phyloP scores from a whole-genome alignment of 2,329 filamentous ascomycete genomes.

The Diaporthe vaccinii region DNA sequence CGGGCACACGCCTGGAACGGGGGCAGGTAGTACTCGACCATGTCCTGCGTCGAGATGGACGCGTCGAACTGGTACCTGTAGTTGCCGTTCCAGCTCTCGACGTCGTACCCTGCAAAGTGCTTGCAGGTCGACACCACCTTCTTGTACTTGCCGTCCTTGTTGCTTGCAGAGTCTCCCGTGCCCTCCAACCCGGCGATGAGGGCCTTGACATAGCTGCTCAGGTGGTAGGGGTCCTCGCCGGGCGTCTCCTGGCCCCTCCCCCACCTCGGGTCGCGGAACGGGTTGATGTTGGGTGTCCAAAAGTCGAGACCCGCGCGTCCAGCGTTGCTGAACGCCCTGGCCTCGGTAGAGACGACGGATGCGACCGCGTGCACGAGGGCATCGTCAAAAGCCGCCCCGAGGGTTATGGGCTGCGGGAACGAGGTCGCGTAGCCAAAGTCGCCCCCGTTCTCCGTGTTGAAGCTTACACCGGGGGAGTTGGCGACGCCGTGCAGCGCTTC shows the following conservation, averaged over 20 bases:
- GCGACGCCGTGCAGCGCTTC: constrained; percentile 75
- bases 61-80: constrained; percentile 48
- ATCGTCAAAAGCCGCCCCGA: constrained; percentile 75
- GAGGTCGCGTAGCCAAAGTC: constrained; percentile 73
- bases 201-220: constrained; percentile 45
- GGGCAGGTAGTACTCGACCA: constrained; percentile 77
- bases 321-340: constrained; percentile 74
- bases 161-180: constrained; percentile 29
- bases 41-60: constrained; percentile 64
- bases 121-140: constrained; percentile 69
- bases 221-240: constrained; percentile 44
- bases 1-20: constrained; percentile 74
- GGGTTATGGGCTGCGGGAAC: constrained; percentile 74
- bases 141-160: constrained; percentile 35
- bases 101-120: constrained; percentile 70
- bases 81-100: constrained; percentile 54
- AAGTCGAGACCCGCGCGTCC: constrained; percentile 69
- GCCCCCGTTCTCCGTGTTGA: constrained; percentile 49
- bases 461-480: constrained; percentile 63
- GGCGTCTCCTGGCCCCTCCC: constrained; percentile 73
- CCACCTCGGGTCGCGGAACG: constrained; percentile 74
- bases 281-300: constrained; percentile 78
- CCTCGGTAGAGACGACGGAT: constrained; percentile 65
- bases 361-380: constrained; percentile 70
- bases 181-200: constrained; percentile 48